Evolutionary conservation across 2,329 filamentous ascomycete species (phyloP), one percentile per base, ranked within the genome.

Genomic region (Neofusicoccum sp.): DNA sequence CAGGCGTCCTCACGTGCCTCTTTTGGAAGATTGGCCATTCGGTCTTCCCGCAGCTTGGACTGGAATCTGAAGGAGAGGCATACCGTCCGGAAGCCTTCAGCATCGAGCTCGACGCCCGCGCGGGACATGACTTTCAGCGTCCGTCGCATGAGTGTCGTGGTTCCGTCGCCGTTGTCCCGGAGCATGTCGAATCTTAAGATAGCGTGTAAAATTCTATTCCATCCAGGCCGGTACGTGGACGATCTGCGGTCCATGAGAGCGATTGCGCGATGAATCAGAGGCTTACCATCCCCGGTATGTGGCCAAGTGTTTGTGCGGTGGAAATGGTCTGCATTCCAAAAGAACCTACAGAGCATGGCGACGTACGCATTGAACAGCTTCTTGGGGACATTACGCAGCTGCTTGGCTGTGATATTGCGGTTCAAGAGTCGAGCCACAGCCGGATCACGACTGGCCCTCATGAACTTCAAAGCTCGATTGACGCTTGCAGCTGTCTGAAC

Each of bases 281-380:
- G 20, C 14, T 38, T 38, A 6, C 38, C 20, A 33, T 56, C 51
- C 24, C 51, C 51, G 5, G 28, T n/a, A 40, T 14, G 3, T 43
- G 9, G 28, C 1, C 6, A 26, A 20, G 14, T 12, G 8, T 14
- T 24, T 6, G n/a, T 38, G 4, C n/a, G 36, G 40, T 56, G 51
- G n/a, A 33, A 56, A 3, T 12, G 8, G 26, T 70, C 70, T 56
- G 71, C 67, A 0, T 64, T 65, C 16, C 66, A 72, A 16, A 67
- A 71, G 44, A 76, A 68, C 28, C 76, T 72, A 63, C 79, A 81
- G n/a, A 84, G 72, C n/a, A 83, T 70, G 20, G 67, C 60, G 49
- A 88, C 75, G 66, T 83, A 86, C 3, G 83, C 80, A 6, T 74
- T 72, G 61, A 87, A 79, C 1, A 81, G 61, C 44, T 67, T 60